Base-by-base conservation (phyloP, 2,329 filamentous ascomycete species). In the Metarhizium humberi region DNA sequence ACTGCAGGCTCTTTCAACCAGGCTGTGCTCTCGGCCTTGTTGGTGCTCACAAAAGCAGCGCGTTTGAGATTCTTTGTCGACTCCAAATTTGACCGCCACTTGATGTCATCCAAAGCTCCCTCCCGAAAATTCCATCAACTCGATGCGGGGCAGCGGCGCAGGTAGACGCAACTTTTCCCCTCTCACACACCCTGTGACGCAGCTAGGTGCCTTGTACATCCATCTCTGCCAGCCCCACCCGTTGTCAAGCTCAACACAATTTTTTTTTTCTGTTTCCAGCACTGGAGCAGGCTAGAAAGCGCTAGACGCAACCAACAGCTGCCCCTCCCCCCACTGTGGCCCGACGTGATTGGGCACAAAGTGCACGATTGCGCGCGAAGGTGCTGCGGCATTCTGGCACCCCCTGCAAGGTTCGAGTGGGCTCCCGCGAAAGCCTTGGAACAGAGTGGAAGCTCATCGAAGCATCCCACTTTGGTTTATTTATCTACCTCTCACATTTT, bases 361-460 rank as follows among this genome's bases (percentile, higher is more conserved):
- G 25, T 4, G 25, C 25, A 16, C 25, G 6, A 7, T 11, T 18
- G 6, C 29, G 3, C 10, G 29, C 46, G 18, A 49, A 38, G 62
- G 60, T 66, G 61, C 69, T 65, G 69, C 66, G 67, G 61, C 56
- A 63, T 72, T 72, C 70, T 62, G 54, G 59, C 61, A 62, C 60
- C 64, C 68, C 68, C 67, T 66, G 66, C 62, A 66, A 63, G 58
- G 51, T 65, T 64, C 62, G 61, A 62, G 67, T 69, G 69, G 71
- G 69, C 68, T 69, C 63, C 66, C 63, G 45, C 25, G n/a, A 11
- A 30, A 29, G 4, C 45, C 30, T 69, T 74, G 67, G 72, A 74
- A 74, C 63, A 68, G 66, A 67, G 66, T 69, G 71, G 72, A 74
- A 74, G 65, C 71, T 59, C 66, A 69, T 74, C 69, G 72, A 74